Evolutionary conservation across 1,284 basidiomycete genomes (phyloP).

Genomic region (Thelephora terrestris): DNA sequence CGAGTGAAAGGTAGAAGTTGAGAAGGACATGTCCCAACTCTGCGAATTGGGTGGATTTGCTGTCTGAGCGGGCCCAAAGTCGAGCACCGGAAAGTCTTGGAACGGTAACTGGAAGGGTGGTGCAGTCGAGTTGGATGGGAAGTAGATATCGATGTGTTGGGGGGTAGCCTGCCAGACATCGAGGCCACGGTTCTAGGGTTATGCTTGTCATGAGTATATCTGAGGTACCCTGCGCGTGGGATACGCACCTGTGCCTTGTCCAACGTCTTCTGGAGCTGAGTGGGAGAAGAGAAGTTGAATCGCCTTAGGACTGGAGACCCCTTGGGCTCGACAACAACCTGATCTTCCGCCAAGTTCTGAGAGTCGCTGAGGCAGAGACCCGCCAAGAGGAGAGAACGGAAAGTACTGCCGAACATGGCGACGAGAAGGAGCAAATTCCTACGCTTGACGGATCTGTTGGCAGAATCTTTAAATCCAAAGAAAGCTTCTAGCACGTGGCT

Average conservation of each 20-base stretch:
- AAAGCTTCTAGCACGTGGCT: too few relatives aligned
- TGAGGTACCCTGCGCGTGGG: neutral
- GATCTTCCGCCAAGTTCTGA: neutral
- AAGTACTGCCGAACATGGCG: too few relatives aligned
- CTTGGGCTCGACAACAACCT: neutral
- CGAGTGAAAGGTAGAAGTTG: constrained; percentile 36
- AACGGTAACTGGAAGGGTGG: constrained; percentile 5
- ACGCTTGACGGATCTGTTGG: too few relatives aligned
- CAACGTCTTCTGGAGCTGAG: constrained; percentile 10
- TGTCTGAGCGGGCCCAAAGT: neutral
- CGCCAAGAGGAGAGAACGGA: too few relatives aligned
- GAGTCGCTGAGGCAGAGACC: too few relatives aligned
- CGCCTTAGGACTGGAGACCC: constrained; percentile 6
- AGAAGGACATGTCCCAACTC: constrained; percentile 19
- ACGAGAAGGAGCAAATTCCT: too few relatives aligned
- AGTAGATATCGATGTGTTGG: constrained; percentile 16
- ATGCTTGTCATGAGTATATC: neutral
- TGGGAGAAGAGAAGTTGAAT: constrained; percentile 2
- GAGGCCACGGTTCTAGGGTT: constrained; percentile 14
- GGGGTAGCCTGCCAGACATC: constrained; percentile 21
- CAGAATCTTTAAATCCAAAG: too few relatives aligned
- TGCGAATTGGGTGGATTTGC: neutral
- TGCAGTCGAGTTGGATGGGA: constrained; percentile 7
- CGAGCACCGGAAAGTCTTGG: constrained; percentile 4
- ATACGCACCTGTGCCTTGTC: constrained; percentile 11